phyloP scores from a whole-genome alignment of 805 yeast species.

The Candida awuae region DNA sequence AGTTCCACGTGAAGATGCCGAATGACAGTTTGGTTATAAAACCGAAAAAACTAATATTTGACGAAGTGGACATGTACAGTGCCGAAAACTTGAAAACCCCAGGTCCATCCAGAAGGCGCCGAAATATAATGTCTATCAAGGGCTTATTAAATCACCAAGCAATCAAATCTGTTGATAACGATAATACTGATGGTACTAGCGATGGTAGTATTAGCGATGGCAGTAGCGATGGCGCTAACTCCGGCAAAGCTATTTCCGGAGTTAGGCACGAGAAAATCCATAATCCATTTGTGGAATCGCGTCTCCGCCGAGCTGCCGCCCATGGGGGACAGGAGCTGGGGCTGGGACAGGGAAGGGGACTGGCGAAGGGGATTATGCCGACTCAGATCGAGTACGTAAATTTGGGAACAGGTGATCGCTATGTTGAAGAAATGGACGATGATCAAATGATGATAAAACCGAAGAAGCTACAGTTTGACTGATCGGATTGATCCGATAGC shows the following conservation, averaged over 20 bases:
- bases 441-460: slow-evolving; percentile 32
- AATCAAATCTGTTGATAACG: not conserved
- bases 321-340: no score
- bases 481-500: not conserved
- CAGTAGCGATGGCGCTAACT: no score
- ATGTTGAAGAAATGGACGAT: slow-evolving; percentile 25
- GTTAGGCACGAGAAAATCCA: slow-evolving; percentile 17
- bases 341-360: not conserved
- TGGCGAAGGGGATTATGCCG: not conserved
- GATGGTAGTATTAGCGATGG: no score
- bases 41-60: slow-evolving; percentile 33
- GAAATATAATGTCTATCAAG: slow-evolving; percentile 5
- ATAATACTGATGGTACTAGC: slow-evolving; percentile 1
- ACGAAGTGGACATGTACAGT: not conserved
- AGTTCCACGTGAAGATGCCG: slow-evolving; percentile 25
- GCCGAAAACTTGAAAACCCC: slow-evolving; percentile 7
- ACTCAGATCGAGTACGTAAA: slow-evolving; percentile 19
- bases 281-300: slow-evolving; percentile 22
- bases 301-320: no score
- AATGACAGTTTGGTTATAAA: slow-evolving; percentile 28
- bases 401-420: slow-evolving; percentile 28
- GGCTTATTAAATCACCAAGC: slow-evolving; percentile 6
- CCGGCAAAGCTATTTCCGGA: no score
- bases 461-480: slow-evolving; percentile 30
- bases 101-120: slow-evolving; percentile 3